Evolutionary conservation across 106 monocot species (phyloP), one percentile per base, ranked within the genome.

Genomic region (Phalaenopsis equestris): DNA sequence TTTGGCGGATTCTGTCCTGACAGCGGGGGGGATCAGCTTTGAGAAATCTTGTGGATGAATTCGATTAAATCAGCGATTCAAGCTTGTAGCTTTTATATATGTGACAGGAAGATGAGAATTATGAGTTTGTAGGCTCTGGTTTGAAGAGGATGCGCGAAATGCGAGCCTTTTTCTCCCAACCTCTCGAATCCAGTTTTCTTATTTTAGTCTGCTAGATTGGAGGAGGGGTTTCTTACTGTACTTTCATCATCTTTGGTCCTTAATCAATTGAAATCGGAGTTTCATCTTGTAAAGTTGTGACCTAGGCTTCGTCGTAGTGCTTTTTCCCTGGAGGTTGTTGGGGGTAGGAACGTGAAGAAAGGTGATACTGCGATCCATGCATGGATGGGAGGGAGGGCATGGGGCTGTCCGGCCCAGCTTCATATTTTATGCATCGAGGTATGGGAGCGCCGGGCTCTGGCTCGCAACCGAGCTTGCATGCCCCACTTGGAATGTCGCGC

Each of bases 301-400:
- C 12, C 16, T 49, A 42, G 49, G 76, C n/a, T 76, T 49, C 18
- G 41, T 43, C 17, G 8, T 11, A 23, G 41, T 52, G 11, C 18
- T 18, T 49, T 12, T 74, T 47, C 49, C 11, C 8, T 30, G 46
- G 41, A 23, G 21, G 23, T 11, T 30, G 41, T 43, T 30, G 42
- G 30, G 74, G 43, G 5, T 43, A 43, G 18, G 74, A 38, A 43
- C 42, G 12, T 30, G 76, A 74, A 70, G 49, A 42, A 24, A 24
- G 49, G 47, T 30, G 42, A 14, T 14, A 30, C 23, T 76, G 21
- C 49, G 46, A 76, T 76, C 76, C 76, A 76, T 76, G 76, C 76
- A 76, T 76, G 76, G 76, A 76, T 76, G 76, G 76, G 8, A 76
- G 76, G 49, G 76, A 76, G 76, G 76, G 76, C 41, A 48, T 76